Evolutionary conservation across 23 red algal species (phyloP), one percentile per base, ranked within the genome.

Genomic region (Gracilaria caudata): DNA sequence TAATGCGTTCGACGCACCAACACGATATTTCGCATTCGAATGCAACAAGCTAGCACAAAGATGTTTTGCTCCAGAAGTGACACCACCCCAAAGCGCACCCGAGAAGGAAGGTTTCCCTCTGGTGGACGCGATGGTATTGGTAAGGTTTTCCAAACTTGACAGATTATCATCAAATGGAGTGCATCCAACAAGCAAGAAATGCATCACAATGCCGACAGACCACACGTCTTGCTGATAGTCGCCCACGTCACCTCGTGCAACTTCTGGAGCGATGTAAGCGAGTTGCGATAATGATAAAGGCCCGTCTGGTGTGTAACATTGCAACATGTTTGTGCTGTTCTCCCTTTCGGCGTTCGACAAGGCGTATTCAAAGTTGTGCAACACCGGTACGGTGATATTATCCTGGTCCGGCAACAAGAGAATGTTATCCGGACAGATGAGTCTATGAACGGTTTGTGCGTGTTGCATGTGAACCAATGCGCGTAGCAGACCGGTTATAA

Each of bases 31-130:
- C 2, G 86, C 68, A 71, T 89, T 56, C 44, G 86, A 68, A 79
- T 89, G 86, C 23, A 89, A 79, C 59, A 89, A 43, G 70, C 74
- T 64, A 51, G 86, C 71, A 89, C 86, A 89, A 16, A 89, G 70
- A 70, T 89, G 51, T 64, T 64, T 89, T 14, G 86, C 86, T 39
- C 59, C 86, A 43, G 53, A 75, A 40, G 86, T 72, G 33, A 89
- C 66, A 23, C 73, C 73, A 33, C 74, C 57, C 86, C 86, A 89
- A 47, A 89, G 57, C 38, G 56, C 38, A 28, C 86, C 86, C 55
- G 73, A 79, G 70, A 89, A 89, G 5, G 74, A 41, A 55, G 86
- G 86, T 37, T 49, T 89, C 1, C 86, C 85, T 30, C 86, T 65
- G 14, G 86, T 71, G 13, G 71, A 59, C 71, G 46, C 49, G 28